These are phyloP conservation scores for Hymenoscyphus fructigenus DNA, from an alignment of 2,329 filamentous ascomycete species.

Conservation along the genomic window DNA sequence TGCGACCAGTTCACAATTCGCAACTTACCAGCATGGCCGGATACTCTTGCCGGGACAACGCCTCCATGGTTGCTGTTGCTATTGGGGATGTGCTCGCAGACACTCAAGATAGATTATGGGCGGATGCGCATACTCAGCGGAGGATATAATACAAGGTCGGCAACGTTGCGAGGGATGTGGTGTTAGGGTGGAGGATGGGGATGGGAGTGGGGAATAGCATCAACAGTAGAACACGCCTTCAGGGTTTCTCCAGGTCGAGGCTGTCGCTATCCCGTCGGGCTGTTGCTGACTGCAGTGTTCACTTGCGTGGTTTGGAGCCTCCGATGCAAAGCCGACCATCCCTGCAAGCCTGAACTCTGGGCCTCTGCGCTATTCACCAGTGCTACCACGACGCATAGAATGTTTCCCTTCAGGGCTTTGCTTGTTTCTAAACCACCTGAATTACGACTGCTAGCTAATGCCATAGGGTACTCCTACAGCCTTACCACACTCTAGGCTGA, in stretches of 20 bases:
- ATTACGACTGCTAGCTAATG: background rate
- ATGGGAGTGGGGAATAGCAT: background rate
- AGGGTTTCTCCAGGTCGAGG: constrained; percentile 1
- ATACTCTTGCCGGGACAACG: constrained; percentile 84
- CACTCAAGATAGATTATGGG: constrained; percentile 27
- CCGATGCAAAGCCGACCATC: background rate
- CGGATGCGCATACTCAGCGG: constrained; percentile 32
- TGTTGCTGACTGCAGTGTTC: background rate
- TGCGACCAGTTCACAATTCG: constrained; percentile 20
- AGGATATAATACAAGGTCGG: constrained; percentile 19
- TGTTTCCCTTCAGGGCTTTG: background rate
- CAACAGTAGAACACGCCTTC: background rate
- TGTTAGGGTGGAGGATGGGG: constrained; percentile 7
- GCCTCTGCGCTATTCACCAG: background rate
- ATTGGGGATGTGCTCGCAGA: constrained; percentile 20
- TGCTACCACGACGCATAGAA: background rate
- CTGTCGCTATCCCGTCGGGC: background rate
- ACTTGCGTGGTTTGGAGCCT: background rate
- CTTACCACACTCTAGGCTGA: too few relatives aligned
- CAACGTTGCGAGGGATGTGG: constrained; percentile 15
- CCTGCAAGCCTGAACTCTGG: background rate
- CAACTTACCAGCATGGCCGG: constrained; percentile 87
- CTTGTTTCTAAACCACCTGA: background rate
- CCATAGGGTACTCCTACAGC: background rate
- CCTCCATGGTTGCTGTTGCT: constrained; percentile 57